A percentile compares a stretch with the other conserved stretches of the same genome.
Conservation (phyloP, 73 alveolate species). For the Diophrys sp. region DNA sequence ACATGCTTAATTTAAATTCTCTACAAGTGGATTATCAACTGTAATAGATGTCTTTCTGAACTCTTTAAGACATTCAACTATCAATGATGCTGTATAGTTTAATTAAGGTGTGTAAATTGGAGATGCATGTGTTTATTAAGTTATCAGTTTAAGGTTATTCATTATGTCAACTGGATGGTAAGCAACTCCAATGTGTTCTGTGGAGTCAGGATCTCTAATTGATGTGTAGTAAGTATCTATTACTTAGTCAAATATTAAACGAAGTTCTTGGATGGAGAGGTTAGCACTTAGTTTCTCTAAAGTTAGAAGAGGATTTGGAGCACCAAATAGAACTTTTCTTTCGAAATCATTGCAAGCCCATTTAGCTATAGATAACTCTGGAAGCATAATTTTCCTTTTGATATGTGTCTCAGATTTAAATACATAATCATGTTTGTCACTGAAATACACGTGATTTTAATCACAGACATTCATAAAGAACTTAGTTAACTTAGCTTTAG, state of each 20-base stretch:
- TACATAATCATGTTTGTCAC: background rate
- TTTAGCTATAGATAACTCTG: background rate
- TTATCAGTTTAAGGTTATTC: background rate
- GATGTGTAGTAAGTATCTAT: background rate
- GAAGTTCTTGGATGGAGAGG: background rate
- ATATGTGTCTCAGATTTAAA: background rate
- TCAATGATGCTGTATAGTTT: background rate
- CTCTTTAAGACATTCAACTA: background rate
- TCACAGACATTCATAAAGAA: background rate
- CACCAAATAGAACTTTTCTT: background rate
- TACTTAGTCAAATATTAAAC: background rate
- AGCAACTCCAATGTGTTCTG: background rate
- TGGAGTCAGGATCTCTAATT: too few relatives aligned
- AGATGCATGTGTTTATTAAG: background rate
- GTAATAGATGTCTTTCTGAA: background rate
- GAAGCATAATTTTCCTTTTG: background rate
- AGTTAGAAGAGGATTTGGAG: background rate
- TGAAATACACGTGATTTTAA: background rate
- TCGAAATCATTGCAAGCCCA: background rate
- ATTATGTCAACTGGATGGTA: background rate
- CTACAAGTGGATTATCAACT: background rate
- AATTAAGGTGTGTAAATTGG: background rate
- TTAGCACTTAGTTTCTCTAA: background rate
- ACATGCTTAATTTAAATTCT: too few relatives aligned
- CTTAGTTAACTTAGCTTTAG: background rate